Evolutionary conservation across 2,329 filamentous ascomycete species (phyloP).

Genomic region (Leptographium galeiforme): DNA sequence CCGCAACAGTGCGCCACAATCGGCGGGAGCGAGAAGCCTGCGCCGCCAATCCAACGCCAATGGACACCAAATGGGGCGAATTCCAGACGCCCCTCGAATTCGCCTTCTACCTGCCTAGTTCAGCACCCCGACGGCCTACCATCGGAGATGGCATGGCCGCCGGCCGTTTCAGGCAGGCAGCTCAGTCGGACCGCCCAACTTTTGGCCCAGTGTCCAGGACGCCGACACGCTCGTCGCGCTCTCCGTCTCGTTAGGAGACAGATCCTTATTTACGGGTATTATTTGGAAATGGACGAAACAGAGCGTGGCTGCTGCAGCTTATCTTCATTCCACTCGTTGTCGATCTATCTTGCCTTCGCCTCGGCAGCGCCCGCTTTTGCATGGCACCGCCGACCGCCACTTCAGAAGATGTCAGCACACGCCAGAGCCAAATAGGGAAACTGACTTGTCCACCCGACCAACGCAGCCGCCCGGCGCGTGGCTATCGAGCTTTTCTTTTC

Average conservation of each 20-base stretch:
- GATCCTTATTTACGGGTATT: no score
- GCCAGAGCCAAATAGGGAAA: background rate
- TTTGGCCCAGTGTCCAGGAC: background rate
- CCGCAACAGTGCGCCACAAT: background rate
- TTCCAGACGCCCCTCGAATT: background rate
- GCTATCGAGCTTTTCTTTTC: no score
- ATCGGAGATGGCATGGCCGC: background rate
- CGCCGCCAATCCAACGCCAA: no score
- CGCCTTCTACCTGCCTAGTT: constrained; percentile 3
- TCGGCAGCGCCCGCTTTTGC: background rate
- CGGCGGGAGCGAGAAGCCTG: background rate
- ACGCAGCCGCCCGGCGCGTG: no score
- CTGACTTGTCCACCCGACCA: no score
- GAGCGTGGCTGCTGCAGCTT: background rate
- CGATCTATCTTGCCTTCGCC: background rate
- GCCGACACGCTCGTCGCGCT: background rate
- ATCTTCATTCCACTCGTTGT: background rate
- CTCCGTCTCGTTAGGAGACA: no score
- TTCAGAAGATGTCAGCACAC: background rate
- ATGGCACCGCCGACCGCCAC: background rate
- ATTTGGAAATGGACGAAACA: background rate
- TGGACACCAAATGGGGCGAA: background rate
- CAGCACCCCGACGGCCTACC: background rate
- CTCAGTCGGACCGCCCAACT: background rate
- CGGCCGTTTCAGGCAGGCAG: background rate